Base-by-base conservation (phyloP, 1,139 yeast species). In the Kodamaea anthophila region DNA sequence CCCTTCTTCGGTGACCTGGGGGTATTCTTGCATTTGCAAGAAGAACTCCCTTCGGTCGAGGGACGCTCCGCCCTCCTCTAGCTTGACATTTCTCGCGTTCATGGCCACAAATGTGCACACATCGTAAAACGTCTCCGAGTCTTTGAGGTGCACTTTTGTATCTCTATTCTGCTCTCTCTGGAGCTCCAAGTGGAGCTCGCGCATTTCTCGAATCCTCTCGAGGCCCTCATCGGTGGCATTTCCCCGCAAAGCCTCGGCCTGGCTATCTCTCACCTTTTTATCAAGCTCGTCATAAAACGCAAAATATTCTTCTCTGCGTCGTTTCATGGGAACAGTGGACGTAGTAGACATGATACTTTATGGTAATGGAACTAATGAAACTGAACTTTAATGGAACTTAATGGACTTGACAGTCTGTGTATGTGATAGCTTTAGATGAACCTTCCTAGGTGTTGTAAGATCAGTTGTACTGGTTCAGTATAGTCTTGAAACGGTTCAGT, bases 41-140 rank as follows among this genome's bases (percentile, higher is more conserved):
- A 67, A 43, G 35, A 76, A 70, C 13, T 73, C 78, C 2, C 62
- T 60, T 10, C 69, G 49, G 36, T 64, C 65, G 7, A 82, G 47
- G 2, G 72, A 54, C 6, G 65, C 59, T 5, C 71, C 76, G 5
- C 69, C 59, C 27, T 68, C 69, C 1, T 77, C 83, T 25, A 78
- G 55, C 32, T 69, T 70, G 38, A 78, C 43, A 48, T 75, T 77
- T 30, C 74, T 63, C 3, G 83, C 74, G 32, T 81, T 80, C 16
- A 57, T 46, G 9, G 68, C 67, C 9, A 69, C 70, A 38, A 64
- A 54, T 29, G 48, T 53, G 9, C 71, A 51, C 1, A 65, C 55
- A 34, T 61, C 65, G 29, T 46, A 53, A 31, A 67, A 55, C 3
- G 65, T 64, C 38, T 64, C 66, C 3, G 72, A 56, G 40, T 67